Conservation (phyloP, 345 rosid species). For the Reutealis trisperma region DNA sequence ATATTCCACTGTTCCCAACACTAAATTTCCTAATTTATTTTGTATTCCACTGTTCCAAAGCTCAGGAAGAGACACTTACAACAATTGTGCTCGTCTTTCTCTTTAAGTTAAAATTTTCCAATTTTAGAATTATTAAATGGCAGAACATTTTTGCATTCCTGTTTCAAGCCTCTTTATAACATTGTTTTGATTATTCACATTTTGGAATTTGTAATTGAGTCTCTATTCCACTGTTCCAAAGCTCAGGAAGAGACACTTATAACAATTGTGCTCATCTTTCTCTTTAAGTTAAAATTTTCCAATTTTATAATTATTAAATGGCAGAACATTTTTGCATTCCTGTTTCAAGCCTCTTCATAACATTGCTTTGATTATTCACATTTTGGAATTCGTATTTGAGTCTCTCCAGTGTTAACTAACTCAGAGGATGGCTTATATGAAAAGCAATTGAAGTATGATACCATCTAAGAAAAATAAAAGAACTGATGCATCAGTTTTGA, state of each 20-base stretch:
- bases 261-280: not conserved
- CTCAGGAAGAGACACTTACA: not conserved
- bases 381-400: not conserved
- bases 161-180: not conserved
- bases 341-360: not conserved
- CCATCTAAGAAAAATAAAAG: conserved; percentile 15
- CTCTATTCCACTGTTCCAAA: not conserved
- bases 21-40: not conserved
- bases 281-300: not conserved
- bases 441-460: not conserved
- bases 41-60: not conserved
- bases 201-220: not conserved
- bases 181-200: not conserved
- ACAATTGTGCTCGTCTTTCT: not conserved
- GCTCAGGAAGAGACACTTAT: not conserved
- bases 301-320: not conserved
- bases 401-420: not conserved
- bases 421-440: not conserved
- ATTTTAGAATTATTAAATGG: not conserved
- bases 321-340: not conserved
- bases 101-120: not conserved
- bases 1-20: not conserved
- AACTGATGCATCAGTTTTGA: conserved; percentile 38
- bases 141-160: not conserved
- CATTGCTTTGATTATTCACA: not conserved